Base-by-base conservation (phyloP, 768 basidiomycete species). In the Lepiota brunneoincarnata region DNA sequence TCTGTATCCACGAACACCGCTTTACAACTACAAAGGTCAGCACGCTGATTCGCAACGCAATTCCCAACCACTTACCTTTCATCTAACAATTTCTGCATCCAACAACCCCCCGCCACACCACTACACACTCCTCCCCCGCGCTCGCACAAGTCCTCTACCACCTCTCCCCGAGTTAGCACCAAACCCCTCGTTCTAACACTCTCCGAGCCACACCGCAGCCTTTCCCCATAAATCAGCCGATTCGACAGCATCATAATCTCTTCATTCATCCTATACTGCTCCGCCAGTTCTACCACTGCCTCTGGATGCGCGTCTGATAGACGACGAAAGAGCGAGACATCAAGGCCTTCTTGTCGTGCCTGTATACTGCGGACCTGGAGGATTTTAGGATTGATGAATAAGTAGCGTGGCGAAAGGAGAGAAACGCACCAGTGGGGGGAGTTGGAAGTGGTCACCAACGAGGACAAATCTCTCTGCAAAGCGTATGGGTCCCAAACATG, bases 1-100 rank as follows among this genome's bases (percentile, higher is more conserved):
- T 98, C 97, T 0, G 97, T 99, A 64, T 98, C 88, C n/a, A 98
- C 83, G 60, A 99, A 98, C 36, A 98, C 77, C 6, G 88, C 93
- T 68, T 87, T 91, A 58, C 86, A 86, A 21, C 94, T 96, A 49
- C 42, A 31, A 15, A n/a, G 26, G 40, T 10, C 23, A 17, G 58
- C 41, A 37, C 47, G 37, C 49, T n/a, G 54, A 20, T 40, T 51
- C 35, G 49, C 14, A 47, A 47, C 1, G 39, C n/a, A 28, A 7
- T 28, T 7, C 7, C 40, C 28, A 58, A 41, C 26, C 12, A 60
- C 79, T 57, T 44, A 89, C 93, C 74, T 83, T 61, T 84, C 82
- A 28, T 82, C 73, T 62, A 89, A 63, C 2, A 96, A 62, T 21
- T 72, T 67, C 38, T 80, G 75, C 24, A 96, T 62, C 94, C 94